Evolutionary conservation across 2,329 filamentous ascomycete species (phyloP).

Genomic region (Pseudocercospora eumusae): DNA sequence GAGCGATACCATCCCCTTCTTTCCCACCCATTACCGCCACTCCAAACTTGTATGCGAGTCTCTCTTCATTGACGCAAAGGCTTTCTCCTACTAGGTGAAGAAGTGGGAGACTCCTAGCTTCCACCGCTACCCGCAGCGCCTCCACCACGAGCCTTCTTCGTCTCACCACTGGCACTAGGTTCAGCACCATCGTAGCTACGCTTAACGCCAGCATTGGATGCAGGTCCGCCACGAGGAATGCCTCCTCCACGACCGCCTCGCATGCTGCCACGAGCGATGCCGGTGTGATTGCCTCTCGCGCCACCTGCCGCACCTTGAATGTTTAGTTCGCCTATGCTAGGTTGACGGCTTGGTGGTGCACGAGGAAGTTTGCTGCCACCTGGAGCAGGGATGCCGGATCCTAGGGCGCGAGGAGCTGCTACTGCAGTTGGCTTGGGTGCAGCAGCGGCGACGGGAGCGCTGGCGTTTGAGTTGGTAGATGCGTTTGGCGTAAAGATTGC

Average conservation of each 20-base stretch:
- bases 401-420: slow-evolving; percentile 14
- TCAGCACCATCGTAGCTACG: slow-evolving; percentile 38
- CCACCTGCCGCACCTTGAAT: slow-evolving; percentile 23
- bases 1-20: not conserved
- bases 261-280: slow-evolving; percentile 29
- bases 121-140: slow-evolving; percentile 23
- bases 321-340: slow-evolving; percentile 20
- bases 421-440: slow-evolving; percentile 17
- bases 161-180: slow-evolving; percentile 28
- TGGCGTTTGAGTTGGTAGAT: slow-evolving; percentile 12
- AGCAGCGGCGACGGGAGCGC: slow-evolving; percentile 7
- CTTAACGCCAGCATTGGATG: slow-evolving; percentile 38
- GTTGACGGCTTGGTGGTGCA: slow-evolving; percentile 21
- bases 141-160: slow-evolving; percentile 38
- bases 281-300: slow-evolving; percentile 12
- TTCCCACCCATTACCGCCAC: not conserved
- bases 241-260: slow-evolving; percentile 32
- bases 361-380: slow-evolving; percentile 27
- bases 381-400: slow-evolving; percentile 27
- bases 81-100: not conserved
- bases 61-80: not conserved
- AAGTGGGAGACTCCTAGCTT: not conserved
- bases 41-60: too few species aligned
- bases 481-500: slow-evolving; percentile 20
- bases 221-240: slow-evolving; percentile 22